Evolutionary conservation across 2,329 filamentous ascomycete species (phyloP).

Genomic region (Pestalotiopsis fici): DNA sequence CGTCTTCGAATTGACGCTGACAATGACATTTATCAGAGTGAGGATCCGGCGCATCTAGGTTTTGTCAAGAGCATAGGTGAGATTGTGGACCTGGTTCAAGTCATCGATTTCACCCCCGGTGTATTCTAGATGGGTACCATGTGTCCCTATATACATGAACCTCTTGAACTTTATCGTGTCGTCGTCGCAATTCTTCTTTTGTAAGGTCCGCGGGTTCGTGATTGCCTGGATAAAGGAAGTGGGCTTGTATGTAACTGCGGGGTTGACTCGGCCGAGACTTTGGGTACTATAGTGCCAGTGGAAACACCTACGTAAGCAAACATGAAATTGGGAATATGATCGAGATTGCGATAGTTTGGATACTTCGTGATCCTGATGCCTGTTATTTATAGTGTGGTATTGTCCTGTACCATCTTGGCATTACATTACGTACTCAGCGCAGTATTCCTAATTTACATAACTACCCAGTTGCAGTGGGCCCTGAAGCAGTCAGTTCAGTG

Average conservation of each 20-base stretch:
- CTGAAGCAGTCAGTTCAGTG: not conserved
- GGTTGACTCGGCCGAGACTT: too few species aligned
- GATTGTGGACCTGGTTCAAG: conserved; percentile 51
- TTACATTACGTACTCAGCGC: too few species aligned
- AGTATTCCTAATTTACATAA: not conserved
- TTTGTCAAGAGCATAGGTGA: conserved; percentile 53
- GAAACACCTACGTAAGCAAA: too few species aligned
- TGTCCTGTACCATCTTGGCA: too few species aligned
- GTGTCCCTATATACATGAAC: too few species aligned
- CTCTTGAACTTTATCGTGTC: too few species aligned
- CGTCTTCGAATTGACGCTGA: not conserved
- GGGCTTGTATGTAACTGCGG: not conserved
- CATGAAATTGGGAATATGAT: not conserved
- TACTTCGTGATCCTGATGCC: not conserved
- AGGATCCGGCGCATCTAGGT: conserved; percentile 62
- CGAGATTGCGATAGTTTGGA: not conserved
- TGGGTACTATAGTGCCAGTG: too few species aligned
- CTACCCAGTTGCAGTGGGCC: not conserved
- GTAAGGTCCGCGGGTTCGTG: too few species aligned
- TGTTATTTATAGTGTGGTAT: too few species aligned
- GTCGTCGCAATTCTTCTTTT: too few species aligned
- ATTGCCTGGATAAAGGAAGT: not conserved
- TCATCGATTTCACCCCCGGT: conserved; percentile 57
- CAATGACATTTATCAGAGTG: conserved; percentile 23
- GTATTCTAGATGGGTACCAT: conserved; percentile 20